phyloP scores from a whole-genome alignment of 1,139 yeast genomes.

The Blastobotrys persicus region DNA sequence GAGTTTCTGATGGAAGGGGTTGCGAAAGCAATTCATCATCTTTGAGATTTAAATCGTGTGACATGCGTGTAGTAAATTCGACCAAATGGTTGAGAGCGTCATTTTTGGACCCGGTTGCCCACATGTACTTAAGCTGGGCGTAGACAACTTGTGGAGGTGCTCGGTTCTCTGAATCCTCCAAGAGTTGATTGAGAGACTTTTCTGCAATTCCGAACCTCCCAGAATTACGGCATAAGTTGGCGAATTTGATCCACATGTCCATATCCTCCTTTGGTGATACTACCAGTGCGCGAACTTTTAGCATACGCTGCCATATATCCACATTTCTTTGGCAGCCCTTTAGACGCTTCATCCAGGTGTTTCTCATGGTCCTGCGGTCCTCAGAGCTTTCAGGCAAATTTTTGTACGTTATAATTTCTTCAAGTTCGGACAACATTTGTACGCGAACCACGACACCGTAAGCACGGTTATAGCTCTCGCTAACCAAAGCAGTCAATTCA shows the following conservation, averaged over 20 bases:
- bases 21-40: conserved; percentile 82
- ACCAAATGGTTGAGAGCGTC: conserved; percentile 85
- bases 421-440: conserved; percentile 95
- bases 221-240: conserved; percentile 90
- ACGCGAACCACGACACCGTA: conserved; percentile 95
- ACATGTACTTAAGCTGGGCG: conserved; percentile 93
- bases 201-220: conserved; percentile 92
- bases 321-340: conserved; percentile 95
- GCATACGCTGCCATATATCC: conserved; percentile 96
- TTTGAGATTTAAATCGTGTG: conserved; percentile 59
- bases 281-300: conserved; percentile 89
- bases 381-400: conserved; percentile 72
- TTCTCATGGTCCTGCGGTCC: conserved; percentile 72
- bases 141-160: conserved; percentile 97
- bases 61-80: conserved; percentile 88
- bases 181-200: conserved; percentile 74
- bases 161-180: conserved; percentile 51
- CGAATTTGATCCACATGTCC: conserved; percentile 98
- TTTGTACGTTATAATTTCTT: conserved; percentile 89
- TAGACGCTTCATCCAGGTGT: conserved; percentile 91
- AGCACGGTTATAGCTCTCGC: conserved; percentile 95
- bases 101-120: conserved; percentile 89
- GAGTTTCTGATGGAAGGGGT: conserved; percentile 74
- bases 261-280: conserved; percentile 94
- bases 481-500: conserved; percentile 89